A percentile compares a stretch with the other conserved stretches of the same genome.
These are phyloP conservation scores for Chlorella variabilis DNA, from an alignment of 163 green algal genomes.

Conservation along the genomic window DNA sequence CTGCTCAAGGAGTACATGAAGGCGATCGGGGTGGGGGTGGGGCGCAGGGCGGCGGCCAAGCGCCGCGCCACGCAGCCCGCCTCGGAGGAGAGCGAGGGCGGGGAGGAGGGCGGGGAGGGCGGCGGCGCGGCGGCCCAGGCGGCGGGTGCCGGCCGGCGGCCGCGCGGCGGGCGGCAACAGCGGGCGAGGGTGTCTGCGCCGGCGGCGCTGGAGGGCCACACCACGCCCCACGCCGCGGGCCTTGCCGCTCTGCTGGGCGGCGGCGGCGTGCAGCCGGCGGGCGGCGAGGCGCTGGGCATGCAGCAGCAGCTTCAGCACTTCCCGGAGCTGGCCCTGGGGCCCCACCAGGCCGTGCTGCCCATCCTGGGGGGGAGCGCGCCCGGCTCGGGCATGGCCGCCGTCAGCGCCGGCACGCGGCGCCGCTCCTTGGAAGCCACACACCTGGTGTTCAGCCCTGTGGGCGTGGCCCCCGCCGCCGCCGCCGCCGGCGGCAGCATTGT, in stretches of 20 bases:
- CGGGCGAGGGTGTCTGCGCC: not conserved
- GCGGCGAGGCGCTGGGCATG: no score
- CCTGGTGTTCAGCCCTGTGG: constrained; percentile 27
- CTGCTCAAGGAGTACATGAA: constrained; percentile 51
- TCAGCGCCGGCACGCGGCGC: not conserved
- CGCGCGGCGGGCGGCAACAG: not conserved
- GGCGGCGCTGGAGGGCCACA: no score
- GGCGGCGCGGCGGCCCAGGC: not conserved
- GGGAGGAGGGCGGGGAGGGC: not conserved
- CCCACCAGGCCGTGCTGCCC: constrained; percentile 16
- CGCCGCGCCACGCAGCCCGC: not conserved
- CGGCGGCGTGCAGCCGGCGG: not conserved
- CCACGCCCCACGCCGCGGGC: no score
- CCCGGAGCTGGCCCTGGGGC: not conserved
- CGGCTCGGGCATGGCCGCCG: not conserved
- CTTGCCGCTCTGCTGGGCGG: no score
- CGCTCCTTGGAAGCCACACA: not conserved
- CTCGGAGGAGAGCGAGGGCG: not conserved
- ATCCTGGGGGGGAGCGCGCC: not conserved
- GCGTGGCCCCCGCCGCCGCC: not conserved
- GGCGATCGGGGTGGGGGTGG: not conserved
- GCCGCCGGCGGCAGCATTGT: not conserved
- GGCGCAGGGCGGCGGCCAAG: not conserved
- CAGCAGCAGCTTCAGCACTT: constrained; percentile 27
- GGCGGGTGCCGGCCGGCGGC: not conserved